These are phyloP conservation scores for Talaromyces sp. DNA, from an alignment of 2,329 filamentous ascomycete genomes.

Conservation along the genomic window DNA sequence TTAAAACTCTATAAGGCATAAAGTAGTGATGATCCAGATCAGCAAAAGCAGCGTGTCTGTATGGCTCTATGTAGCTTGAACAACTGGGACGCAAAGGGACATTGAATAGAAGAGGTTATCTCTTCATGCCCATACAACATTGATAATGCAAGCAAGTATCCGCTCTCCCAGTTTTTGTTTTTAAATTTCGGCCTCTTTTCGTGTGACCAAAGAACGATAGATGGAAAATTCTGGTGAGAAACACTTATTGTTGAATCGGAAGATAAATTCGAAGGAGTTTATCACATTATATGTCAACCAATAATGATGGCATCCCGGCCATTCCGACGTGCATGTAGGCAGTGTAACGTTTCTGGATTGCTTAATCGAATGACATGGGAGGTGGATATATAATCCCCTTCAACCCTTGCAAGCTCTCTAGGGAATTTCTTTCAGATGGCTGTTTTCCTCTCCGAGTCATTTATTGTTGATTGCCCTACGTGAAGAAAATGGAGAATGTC, in stretches of 20 bases:
- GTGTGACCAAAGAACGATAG: background rate
- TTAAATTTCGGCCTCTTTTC: background rate
- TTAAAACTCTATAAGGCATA: background rate
- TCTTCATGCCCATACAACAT: background rate
- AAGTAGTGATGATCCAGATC: background rate
- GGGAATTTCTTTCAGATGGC: background rate
- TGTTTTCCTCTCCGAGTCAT: background rate
- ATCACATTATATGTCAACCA: background rate
- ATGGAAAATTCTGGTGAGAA: background rate
- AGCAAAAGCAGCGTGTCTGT: background rate
- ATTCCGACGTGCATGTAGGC: conserved; percentile 1
- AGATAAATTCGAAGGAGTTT: background rate
- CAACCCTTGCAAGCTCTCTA: background rate
- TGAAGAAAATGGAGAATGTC: background rate
- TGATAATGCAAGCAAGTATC: background rate
- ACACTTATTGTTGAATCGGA: background rate
- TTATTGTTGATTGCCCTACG: background rate
- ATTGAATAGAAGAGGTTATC: background rate
- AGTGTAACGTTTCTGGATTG: background rate
- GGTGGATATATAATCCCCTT: background rate
- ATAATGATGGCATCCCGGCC: background rate
- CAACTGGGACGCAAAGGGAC: background rate
- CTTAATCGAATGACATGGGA: background rate
- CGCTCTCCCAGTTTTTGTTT: background rate
- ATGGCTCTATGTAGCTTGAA: background rate